phyloP scores from a whole-genome alignment of 495 filamentous ascomycete genomes.

The Penicillium desertorum region DNA sequence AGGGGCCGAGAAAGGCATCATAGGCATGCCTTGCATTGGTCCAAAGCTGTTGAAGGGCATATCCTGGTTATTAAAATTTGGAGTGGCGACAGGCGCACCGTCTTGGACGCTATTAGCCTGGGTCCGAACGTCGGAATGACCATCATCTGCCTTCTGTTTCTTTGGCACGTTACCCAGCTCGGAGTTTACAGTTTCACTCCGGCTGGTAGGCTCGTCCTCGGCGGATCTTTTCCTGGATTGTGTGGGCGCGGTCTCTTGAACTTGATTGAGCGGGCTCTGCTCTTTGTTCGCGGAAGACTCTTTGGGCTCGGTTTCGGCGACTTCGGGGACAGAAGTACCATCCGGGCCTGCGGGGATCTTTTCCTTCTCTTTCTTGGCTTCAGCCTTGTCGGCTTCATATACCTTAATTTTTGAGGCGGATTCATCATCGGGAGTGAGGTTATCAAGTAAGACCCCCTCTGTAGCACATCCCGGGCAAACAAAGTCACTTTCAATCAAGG shows the following conservation, averaged over 20 bases:
- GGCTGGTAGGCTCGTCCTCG: slow-evolving; percentile 59
- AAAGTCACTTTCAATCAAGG: slow-evolving; percentile 96
- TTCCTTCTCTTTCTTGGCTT: slow-evolving; percentile 62
- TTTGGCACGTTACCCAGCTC: slow-evolving; percentile 28
- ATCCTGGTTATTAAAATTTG: slow-evolving; percentile 34
- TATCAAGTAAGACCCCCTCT: slow-evolving; percentile 89
- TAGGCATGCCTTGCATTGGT: slow-evolving; percentile 39
- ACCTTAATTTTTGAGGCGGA: slow-evolving; percentile 69
- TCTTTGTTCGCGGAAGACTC: slow-evolving; percentile 17
- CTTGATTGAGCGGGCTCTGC: slow-evolving; percentile 41
- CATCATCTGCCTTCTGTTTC: slow-evolving; percentile 37
- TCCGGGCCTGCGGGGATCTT: slow-evolving; percentile 42
- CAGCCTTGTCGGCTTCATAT: slow-evolving; percentile 72
- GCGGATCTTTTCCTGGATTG: slow-evolving; percentile 76
- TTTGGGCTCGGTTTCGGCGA: slow-evolving; percentile 17
- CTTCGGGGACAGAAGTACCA: slow-evolving; percentile 34
- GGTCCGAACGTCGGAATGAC: slow-evolving; percentile 5
- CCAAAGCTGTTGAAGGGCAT: slow-evolving; percentile 36
- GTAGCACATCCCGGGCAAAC: slow-evolving; percentile 87
- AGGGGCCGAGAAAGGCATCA: slow-evolving; percentile 45
- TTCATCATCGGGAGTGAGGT: slow-evolving; percentile 79
- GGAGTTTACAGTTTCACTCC: slow-evolving; percentile 17
- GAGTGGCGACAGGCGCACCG: background rate
- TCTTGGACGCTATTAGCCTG: slow-evolving; percentile 16
- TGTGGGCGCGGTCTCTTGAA: slow-evolving; percentile 23